A percentile compares a stretch with the other conserved stretches of the same genome.
Conservation (phyloP, 129 eudicot genomes). For the Ambrosia artemisiifolia region DNA sequence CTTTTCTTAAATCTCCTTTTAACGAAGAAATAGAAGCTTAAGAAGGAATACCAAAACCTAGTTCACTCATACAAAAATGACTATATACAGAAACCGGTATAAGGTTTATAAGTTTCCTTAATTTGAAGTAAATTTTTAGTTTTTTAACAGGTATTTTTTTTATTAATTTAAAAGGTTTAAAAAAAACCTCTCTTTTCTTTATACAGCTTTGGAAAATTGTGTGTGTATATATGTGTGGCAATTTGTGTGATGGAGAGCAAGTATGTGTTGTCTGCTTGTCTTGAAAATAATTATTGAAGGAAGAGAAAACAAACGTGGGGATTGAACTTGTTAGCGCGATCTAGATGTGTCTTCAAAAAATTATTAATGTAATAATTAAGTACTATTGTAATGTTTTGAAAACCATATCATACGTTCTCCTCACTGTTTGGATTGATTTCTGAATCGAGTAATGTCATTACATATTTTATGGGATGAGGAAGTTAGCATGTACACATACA, state of each 20-base stretch:
- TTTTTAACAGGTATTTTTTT: background rate
- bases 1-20: too few species aligned
- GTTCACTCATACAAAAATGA: too few species aligned
- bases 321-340: background rate
- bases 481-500: too few species aligned
- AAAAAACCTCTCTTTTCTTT: background rate
- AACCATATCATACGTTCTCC: too few species aligned
- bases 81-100: too few species aligned
- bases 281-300: conserved; percentile 18
- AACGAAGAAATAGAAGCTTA: too few species aligned
- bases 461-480: too few species aligned
- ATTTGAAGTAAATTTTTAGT: background rate
- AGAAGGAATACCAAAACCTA: too few species aligned
- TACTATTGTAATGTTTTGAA: too few species aligned
- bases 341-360: background rate
- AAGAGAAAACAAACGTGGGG: conserved; percentile 31
- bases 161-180: background rate
- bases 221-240: conserved; percentile 3
- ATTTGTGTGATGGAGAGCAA: conserved; percentile 12
- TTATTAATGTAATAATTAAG: too few species aligned
- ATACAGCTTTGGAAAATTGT: conserved; percentile 18
- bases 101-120: background rate
- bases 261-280: conserved; percentile 13
- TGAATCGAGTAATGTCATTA: too few species aligned
- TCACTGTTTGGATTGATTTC: too few species aligned